A percentile compares a stretch with the other conserved stretches of the same genome.
Conservation (phyloP, 139 green algal species). For the Trebouxia sp. region DNA sequence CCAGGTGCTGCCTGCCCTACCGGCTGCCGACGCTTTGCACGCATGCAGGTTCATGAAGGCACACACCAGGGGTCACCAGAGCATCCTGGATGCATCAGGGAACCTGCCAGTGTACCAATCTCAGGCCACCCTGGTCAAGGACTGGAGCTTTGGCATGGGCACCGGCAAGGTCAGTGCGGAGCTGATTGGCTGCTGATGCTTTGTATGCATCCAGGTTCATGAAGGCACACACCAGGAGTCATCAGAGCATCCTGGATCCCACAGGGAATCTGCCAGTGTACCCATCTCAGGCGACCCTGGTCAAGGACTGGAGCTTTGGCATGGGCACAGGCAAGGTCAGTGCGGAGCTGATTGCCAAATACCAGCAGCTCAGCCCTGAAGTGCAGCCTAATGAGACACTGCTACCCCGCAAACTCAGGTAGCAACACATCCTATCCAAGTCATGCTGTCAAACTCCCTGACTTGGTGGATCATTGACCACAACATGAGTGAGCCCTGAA, state of each 20-base stretch:
- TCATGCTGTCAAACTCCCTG: background rate
- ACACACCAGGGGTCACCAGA: conserved; percentile 40
- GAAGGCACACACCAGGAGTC: conserved; percentile 41
- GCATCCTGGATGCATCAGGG: conserved; percentile 61
- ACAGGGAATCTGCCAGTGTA: conserved; percentile 49
- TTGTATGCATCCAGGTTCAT: conserved; percentile 45
- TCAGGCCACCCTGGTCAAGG: conserved; percentile 45
- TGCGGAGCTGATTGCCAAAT: conserved; percentile 37
- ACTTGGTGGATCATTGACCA: background rate
- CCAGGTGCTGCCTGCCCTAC: background rate
- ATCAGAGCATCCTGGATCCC: conserved; percentile 54
- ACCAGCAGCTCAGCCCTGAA: conserved; percentile 33
- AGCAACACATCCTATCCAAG: background rate
- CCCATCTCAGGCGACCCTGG: conserved; percentile 44
- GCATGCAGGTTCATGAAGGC: conserved; percentile 49
- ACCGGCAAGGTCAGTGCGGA: conserved; percentile 17
- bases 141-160: conserved; percentile 57
- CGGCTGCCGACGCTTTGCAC: background rate
- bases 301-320: conserved; percentile 58
- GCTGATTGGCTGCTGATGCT: background rate
- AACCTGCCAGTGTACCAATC: conserved; percentile 44
- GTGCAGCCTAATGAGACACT: conserved; percentile 46
- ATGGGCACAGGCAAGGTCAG: conserved; percentile 37
- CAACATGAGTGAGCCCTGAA: conserved; percentile 24
- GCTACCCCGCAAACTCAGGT: conserved; percentile 54